phyloP scores from a whole-genome alignment of 2,329 filamentous ascomycete species.

The Lomentospora prolificans region DNA sequence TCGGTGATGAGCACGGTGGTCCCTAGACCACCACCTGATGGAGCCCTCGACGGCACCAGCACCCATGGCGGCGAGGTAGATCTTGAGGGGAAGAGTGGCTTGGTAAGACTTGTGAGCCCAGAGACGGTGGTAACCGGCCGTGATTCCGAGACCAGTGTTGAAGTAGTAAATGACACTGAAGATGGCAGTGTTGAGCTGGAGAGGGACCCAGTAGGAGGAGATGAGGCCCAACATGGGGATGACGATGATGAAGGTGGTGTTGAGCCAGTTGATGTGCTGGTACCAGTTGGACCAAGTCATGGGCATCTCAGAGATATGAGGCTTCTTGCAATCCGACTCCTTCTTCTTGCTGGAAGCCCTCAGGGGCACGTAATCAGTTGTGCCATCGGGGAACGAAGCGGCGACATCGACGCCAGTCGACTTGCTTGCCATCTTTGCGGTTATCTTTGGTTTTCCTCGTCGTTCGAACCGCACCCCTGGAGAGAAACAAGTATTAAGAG shows the following conservation, averaged over 20 bases:
- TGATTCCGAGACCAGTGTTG: constrained; percentile 72
- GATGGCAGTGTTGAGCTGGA: constrained; percentile 60
- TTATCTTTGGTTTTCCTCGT: background rate
- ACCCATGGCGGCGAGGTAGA: constrained; percentile 73
- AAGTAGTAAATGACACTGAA: constrained; percentile 76
- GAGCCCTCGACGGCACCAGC: constrained; percentile 79
- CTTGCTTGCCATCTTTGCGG: background rate
- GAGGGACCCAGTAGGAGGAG: constrained; percentile 67
- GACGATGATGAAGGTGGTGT: constrained; percentile 69
- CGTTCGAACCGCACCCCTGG: background rate
- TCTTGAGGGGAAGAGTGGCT: constrained; percentile 62
- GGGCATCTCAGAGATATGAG: constrained; percentile 75
- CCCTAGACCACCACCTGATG: constrained; percentile 81
- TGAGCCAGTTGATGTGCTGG: constrained; percentile 91
- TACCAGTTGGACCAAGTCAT: constrained; percentile 79
- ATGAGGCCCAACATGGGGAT: constrained; percentile 67
- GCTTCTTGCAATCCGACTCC: constrained; percentile 53
- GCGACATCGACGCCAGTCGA: constrained; percentile 15
- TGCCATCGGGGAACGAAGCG: constrained; percentile 37
- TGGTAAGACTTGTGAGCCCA: constrained; percentile 85
- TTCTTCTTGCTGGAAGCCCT: constrained; percentile 11
- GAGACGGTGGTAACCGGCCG: constrained; percentile 67
- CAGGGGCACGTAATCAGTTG: constrained; percentile 43
- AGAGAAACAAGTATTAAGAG: background rate
- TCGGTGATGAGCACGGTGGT: constrained; percentile 79